Evolutionary conservation across 1,284 basidiomycete species (phyloP), one percentile per base, ranked within the genome.

Genomic region (Cutaneotrichosporon curvatum): DNA sequence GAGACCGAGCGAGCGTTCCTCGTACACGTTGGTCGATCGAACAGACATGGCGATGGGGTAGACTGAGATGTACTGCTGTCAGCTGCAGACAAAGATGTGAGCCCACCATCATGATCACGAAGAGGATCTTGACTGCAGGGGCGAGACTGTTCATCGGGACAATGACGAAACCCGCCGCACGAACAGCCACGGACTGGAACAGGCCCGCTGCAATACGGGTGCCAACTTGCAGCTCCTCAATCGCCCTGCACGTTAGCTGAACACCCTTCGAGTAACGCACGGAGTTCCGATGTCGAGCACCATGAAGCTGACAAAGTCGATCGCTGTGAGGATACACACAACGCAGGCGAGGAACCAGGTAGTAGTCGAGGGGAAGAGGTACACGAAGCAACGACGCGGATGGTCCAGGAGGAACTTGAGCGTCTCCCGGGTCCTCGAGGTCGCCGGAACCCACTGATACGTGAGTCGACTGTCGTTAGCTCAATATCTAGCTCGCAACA

Each of bases 21-120:
- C 94, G 68, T 96, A 97, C 1, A 97, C 94, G 68, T 97, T 97
- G 18, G 94, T 96, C n/a, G 87, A 82, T n/a, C 92, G 85, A 10
- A 98, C 87, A 57, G 83, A 84, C 45, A 80, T 65, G 16, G 78
- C 78, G 35, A 79, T 73, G 11, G 78, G 77, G 54, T 76, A 78
- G 73, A 64, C 56, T 21, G 59, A 56, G 28, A 75, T 69, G 55
- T 76, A 76, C 73, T 20, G 18, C 6, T 5, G 28, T 32, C 11
- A 32, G 32, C 32, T 34, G 32, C 8, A 28, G 25, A 28, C 7
- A 28, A 28, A 28, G 8, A 28, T 7, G 8, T 28, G 25, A 14
- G 39, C 41, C 57, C 59, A 36, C 60, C 72, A 94, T 94, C 42
- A 44, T 44, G 35, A 44, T 44, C 25, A 44, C 42, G 35, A 44